Evolutionary conservation across 2,329 filamentous ascomycete genomes (phyloP), one percentile per base, ranked within the genome.

Genomic region (Phoma sp.): DNA sequence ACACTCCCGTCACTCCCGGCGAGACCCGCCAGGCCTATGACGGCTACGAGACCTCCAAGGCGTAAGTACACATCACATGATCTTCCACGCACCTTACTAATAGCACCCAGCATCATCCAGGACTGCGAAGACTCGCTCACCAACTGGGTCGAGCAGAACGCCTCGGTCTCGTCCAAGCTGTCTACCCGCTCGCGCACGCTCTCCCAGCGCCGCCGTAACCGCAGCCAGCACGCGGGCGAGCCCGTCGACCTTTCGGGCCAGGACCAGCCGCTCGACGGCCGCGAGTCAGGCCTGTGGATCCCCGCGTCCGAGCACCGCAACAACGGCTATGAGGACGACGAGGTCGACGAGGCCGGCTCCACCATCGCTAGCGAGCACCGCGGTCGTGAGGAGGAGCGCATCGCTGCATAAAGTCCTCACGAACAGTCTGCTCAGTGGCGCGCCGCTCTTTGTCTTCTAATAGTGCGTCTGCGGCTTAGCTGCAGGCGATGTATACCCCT

Each of bases 41-140:
- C 71, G 95, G 95, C 59, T 99, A 99, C 74, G 95, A 99, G 76
- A 93, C 93, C 59, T 96, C 91, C 84, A 98, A 97, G 80, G 93
- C 86, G 79, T 82, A 77, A 55, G 77, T 76, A 18, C 36, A 18
- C 1, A 6, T 10, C 8, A n/a, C 29, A 8, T 7, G 8, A 4
- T n/a, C 22, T 13, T 3, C 14, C 4, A 4, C 11, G 24, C 45
- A 22, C 6, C 13, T 1, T 30, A 36, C 67, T 73, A 54, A 74
- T 53, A 24, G 5, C 30, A 10, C 25, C 55, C 40, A 82, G 90
- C 61, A 98, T 99, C 78, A 98, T 99, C 71, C 95, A 99, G 80
- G 95, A 99, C 78, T 99, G 95, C 76, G 95, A 99, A 79, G 93
- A 98, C 73, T 86, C 95, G 1, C 87, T 99, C 57, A 97, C 92